phyloP scores from a whole-genome alignment of 108 stramenopile species.

The Schizochytrium sp. region DNA sequence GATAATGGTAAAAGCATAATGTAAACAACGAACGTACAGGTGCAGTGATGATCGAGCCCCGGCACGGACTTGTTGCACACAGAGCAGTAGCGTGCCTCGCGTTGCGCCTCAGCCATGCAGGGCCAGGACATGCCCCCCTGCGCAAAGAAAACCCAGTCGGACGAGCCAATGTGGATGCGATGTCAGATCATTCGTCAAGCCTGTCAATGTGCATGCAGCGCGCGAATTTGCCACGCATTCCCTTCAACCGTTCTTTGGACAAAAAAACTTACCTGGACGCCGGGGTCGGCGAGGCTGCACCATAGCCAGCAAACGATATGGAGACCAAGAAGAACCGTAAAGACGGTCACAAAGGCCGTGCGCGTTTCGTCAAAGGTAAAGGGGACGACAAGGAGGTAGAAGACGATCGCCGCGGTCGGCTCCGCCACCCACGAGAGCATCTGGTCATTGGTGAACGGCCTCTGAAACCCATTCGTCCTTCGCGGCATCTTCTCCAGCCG shows the following conservation, averaged over 20 bases:
- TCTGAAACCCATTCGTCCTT: neutral
- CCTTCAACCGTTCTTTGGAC: neutral
- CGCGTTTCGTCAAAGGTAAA: neutral
- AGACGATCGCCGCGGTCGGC: neutral
- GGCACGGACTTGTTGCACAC: neutral
- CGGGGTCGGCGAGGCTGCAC: neutral
- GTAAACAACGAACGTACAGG: neutral
- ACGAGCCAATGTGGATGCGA: neutral
- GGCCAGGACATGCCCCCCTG: neutral
- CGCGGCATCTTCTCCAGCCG: neutral
- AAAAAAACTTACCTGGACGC: neutral
- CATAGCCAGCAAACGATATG: neutral
- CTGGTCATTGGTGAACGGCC: slow-evolving; percentile 19
- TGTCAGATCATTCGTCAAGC: neutral
- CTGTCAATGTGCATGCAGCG: neutral
- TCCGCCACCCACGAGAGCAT: neutral
- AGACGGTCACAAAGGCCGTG: neutral
- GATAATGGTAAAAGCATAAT: neutral
- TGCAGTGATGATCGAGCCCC: slow-evolving; percentile 9
- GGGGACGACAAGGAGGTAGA: neutral
- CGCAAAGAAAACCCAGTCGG: neutral
- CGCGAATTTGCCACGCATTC: too few relatives aligned
- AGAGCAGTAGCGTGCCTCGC: neutral
- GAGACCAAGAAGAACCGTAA: neutral
- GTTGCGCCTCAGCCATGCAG: neutral